These are phyloP conservation scores for Cryptococcus sp. DNA, from an alignment of 1,284 basidiomycete species.

Conservation along the genomic window DNA sequence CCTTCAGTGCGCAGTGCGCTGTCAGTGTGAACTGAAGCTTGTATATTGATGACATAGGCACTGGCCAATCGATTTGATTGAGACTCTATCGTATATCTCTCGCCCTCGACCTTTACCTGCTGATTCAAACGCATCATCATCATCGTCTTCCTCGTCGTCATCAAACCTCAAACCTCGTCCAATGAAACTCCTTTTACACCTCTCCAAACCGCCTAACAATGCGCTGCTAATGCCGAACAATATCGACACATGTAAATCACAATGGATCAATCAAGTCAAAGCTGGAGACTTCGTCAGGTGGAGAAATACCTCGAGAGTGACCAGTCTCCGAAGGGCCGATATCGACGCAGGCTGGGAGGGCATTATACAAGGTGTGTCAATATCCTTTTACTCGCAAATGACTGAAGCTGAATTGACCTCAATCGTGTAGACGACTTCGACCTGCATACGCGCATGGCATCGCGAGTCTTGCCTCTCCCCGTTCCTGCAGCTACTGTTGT, in stretches of 20 bases:
- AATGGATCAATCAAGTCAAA: constrained; percentile 90
- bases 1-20: too few species aligned
- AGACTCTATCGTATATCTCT: constrained; percentile 63
- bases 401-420: neutral
- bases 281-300: constrained; percentile 93
- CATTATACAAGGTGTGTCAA: constrained; percentile 74
- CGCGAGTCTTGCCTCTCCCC: constrained; percentile 66
- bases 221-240: constrained; percentile 76
- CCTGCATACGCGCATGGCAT: constrained; percentile 86
- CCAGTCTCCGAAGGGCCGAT: constrained; percentile 79
- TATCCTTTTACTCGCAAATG: neutral
- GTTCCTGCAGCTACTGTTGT: constrained; percentile 64
- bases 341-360: constrained; percentile 95
- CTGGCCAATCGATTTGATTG: constrained; percentile 90
- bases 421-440: constrained; percentile 84
- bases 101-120: constrained; percentile 18
- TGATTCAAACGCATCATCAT: constrained; percentile 8
- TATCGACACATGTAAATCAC: constrained; percentile 79
- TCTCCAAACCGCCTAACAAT: constrained; percentile 71
- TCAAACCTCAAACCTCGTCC: constrained; percentile 53
- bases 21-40: neutral
- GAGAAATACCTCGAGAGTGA: constrained; percentile 91
- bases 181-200: constrained; percentile 76
- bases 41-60: constrained; percentile 65
- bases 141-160: constrained; percentile 13